phyloP scores from a whole-genome alignment of 2,329 filamentous ascomycete genomes.

The Lasiodiplodia gonubiensis region DNA sequence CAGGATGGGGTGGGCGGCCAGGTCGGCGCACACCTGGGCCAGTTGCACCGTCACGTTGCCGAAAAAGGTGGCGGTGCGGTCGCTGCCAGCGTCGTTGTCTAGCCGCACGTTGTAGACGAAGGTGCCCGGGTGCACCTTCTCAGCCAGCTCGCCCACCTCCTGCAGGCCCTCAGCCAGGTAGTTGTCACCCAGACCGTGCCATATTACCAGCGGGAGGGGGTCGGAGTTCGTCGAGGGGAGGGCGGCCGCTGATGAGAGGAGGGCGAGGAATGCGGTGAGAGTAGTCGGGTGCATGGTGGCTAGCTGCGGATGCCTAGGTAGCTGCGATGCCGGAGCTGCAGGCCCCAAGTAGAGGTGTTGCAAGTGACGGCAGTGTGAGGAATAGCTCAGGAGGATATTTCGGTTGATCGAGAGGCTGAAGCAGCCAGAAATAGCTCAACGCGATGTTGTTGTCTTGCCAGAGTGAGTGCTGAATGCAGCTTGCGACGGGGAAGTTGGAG shows the following conservation, averaged over 20 bases:
- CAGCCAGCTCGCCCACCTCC: slow-evolving; percentile 72
- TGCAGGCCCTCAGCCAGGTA: slow-evolving; percentile 78
- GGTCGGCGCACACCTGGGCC: slow-evolving; percentile 74
- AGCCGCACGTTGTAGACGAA: slow-evolving; percentile 81
- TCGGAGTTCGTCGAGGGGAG: slow-evolving; percentile 31
- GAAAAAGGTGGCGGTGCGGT: slow-evolving; percentile 85
- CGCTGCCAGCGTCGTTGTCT: slow-evolving; percentile 66
- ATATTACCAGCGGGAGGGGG: slow-evolving; percentile 84
- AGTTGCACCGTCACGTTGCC: slow-evolving; percentile 87
- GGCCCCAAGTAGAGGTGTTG: background rate
- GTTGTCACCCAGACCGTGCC: slow-evolving; percentile 85
- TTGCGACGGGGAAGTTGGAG: background rate
- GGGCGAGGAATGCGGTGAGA: slow-evolving; percentile 22
- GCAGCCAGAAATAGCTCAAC: background rate
- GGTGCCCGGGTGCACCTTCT: slow-evolving; percentile 78
- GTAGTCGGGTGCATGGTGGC: slow-evolving; percentile 11
- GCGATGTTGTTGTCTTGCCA: background rate
- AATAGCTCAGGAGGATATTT: background rate
- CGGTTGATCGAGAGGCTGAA: background rate
- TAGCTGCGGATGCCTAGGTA: background rate
- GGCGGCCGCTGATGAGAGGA: slow-evolving; percentile 31
- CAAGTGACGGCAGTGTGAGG: background rate
- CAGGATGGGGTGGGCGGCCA: slow-evolving; percentile 78
- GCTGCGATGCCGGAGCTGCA: slow-evolving; percentile 1
- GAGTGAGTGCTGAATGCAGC: background rate